Conservation (phyloP, 345 rosid species). For the Citrus medica region DNA sequence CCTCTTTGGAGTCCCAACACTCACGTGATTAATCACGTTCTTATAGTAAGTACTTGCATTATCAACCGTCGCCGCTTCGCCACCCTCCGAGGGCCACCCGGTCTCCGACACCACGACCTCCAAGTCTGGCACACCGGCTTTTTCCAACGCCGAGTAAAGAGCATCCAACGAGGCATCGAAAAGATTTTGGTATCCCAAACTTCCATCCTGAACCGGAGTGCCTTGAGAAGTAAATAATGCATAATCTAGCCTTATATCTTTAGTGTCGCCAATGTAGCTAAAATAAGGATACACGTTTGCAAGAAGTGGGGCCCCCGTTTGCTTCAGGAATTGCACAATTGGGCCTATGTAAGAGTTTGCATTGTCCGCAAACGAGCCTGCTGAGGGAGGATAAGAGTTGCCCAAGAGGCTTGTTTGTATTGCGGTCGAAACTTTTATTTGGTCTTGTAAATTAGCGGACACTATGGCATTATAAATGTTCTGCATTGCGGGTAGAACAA, state of each 20-base stretch:
- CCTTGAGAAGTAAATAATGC: slow-evolving; percentile 17
- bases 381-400: slow-evolving; percentile 30
- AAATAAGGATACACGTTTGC: slow-evolving; percentile 29
- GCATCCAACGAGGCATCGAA: slow-evolving; percentile 27
- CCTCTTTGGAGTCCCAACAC: not conserved
- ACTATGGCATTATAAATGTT: slow-evolving; percentile 20
- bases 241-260: slow-evolving; percentile 8
- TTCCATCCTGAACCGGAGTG: slow-evolving; percentile 13
- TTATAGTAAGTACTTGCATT: slow-evolving; percentile 23
- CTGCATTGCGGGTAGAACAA: slow-evolving; percentile 27
- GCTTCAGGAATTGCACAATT: slow-evolving; percentile 18
- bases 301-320: slow-evolving; percentile 19
- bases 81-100: slow-evolving; percentile 29
- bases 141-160: slow-evolving; percentile 21
- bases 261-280: not conserved
- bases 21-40: slow-evolving; percentile 19
- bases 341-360: slow-evolving; percentile 25
- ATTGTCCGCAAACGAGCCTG: slow-evolving; percentile 1
- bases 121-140: not conserved
- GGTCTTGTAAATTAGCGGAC: slow-evolving; percentile 15
- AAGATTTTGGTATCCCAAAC: slow-evolving; percentile 16
- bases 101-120: slow-evolving; percentile 23
- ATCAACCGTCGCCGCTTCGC: not conserved
- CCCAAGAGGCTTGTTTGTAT: slow-evolving; percentile 12
- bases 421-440: slow-evolving; percentile 42